Conservation (phyloP, 2,329 filamentous ascomycete species). For the Fusarium continuum region DNA sequence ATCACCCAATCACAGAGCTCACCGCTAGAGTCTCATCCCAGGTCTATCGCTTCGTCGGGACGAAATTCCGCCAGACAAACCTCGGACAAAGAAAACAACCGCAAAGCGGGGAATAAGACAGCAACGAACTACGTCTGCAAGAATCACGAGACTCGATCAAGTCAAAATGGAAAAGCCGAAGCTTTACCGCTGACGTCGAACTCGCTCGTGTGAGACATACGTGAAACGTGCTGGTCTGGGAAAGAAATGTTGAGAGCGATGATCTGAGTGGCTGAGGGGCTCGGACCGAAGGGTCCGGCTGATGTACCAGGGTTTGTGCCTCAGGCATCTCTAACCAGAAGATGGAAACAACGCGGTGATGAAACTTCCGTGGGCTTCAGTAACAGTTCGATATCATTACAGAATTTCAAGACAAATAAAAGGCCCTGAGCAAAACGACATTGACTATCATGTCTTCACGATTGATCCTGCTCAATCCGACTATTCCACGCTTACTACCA, state of each 20-base stretch:
- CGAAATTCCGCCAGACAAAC: constrained; percentile 27
- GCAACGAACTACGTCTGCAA: neutral
- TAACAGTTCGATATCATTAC: neutral
- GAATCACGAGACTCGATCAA: neutral
- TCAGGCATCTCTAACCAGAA: too few species aligned
- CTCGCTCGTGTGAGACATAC: neutral
- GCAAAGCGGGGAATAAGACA: constrained; percentile 1
- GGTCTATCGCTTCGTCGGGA: constrained; percentile 31
- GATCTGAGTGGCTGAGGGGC: too few species aligned
- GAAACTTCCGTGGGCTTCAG: neutral
- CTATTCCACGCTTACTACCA: neutral
- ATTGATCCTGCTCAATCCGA: neutral
- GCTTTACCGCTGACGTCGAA: neutral
- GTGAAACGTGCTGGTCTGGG: too few species aligned
- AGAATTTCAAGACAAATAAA: neutral
- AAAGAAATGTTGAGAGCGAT: too few species aligned
- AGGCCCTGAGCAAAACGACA: neutral
- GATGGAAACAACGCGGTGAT: neutral
- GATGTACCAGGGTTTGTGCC: too few species aligned
- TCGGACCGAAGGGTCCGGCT: too few species aligned
- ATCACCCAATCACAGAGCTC: constrained; percentile 9
- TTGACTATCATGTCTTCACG: neutral
- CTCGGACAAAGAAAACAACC: neutral
- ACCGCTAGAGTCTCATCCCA: neutral
- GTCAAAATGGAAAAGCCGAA: neutral